phyloP scores from a whole-genome alignment of 192 early-diverging fungal genomes.

The Thamnidium elegans region DNA sequence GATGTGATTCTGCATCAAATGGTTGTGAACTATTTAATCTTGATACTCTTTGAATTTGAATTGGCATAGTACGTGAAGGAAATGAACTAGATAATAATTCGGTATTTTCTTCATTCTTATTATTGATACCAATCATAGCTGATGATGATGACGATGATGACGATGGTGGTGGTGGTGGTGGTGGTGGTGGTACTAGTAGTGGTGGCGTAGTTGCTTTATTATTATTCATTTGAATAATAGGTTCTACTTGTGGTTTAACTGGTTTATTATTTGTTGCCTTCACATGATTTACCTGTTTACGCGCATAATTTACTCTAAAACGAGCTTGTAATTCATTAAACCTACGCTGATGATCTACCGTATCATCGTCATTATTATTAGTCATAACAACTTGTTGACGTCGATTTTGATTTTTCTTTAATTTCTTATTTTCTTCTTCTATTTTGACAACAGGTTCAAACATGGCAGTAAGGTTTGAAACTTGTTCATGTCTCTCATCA shows the following conservation, averaged over 20 bases:
- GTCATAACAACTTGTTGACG: background rate
- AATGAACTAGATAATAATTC: constrained; percentile 9
- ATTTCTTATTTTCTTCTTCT: too few relatives aligned
- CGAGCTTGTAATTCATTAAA: constrained; percentile 33
- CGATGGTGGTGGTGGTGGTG: background rate
- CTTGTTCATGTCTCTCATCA: too few relatives aligned
- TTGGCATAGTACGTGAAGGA: constrained; percentile 31
- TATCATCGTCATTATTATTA: background rate
- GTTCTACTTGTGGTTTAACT: background rate
- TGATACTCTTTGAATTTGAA: constrained; percentile 30
- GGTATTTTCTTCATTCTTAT: too few relatives aligned
- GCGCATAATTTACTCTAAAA: constrained; percentile 31
- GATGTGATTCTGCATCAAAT: constrained; percentile 46
- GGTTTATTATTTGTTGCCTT: background rate
- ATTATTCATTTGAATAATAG: background rate
- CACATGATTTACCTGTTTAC: constrained; percentile 13
- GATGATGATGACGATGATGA: constrained; percentile 7
- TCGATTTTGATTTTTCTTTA: too few relatives aligned
- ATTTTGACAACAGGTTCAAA: too few relatives aligned
- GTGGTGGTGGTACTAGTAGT: background rate
- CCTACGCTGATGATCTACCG: constrained; percentile 29
- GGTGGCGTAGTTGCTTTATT: background rate
- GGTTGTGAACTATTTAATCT: constrained; percentile 1
- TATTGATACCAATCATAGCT: background rate
- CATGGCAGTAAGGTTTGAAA: too few relatives aligned